Base-by-base conservation (phyloP, 2,329 filamentous ascomycete species). In the Cladorrhinum sp. region DNA sequence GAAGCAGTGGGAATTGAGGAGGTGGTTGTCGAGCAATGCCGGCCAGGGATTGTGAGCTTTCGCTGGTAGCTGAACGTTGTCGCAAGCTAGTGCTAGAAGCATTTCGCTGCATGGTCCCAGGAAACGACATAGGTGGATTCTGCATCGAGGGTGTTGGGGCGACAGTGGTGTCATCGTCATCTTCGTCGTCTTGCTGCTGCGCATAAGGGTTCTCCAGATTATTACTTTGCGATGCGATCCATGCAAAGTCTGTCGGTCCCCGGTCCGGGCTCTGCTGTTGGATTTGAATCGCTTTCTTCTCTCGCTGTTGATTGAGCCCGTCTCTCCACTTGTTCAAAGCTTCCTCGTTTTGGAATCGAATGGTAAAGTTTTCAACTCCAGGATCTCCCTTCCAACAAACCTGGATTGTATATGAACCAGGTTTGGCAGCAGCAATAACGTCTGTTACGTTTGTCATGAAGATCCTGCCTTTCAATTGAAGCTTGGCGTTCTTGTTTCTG, bases 361-460 rank as follows among this genome's bases (percentile, higher is more conserved):
- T 96, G 69, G 94, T 88, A 74, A 99, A 98, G 71, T 96, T 96
- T 73, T 99, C 94, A 30, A 97, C 92, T 3, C 91, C 92, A 0
- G 93, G 92, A 66, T 98, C 94, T 33, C 94, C 94, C 76, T 95
- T 98, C 95, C 95, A 99, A 82, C 93, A 97, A 59, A 99, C 98
- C 72, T 98, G 94, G 63, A 97, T 91, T 1, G 91, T 94, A 73
- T 98, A 96, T 10, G 91, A 94, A 53, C 93, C 92, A 75, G 92
- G 91, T 74, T 93, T 96, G 55, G 89, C 87, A 62, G 95, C 81
- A 18, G 90, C 93, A 48, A 96, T 81, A n/a, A 96, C 88, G 73
- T 97, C 92, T 42, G 93, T 98, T 58, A 99, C 94, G 71, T 99
- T 99, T 68, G 93, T 92, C 93, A 99, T 98, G 77, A 97, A 98